A percentile compares a stretch with the other conserved stretches of the same genome.
These are phyloP conservation scores for Cicer yamashitae DNA, from an alignment of 306 rosid genomes.

Conservation along the genomic window DNA sequence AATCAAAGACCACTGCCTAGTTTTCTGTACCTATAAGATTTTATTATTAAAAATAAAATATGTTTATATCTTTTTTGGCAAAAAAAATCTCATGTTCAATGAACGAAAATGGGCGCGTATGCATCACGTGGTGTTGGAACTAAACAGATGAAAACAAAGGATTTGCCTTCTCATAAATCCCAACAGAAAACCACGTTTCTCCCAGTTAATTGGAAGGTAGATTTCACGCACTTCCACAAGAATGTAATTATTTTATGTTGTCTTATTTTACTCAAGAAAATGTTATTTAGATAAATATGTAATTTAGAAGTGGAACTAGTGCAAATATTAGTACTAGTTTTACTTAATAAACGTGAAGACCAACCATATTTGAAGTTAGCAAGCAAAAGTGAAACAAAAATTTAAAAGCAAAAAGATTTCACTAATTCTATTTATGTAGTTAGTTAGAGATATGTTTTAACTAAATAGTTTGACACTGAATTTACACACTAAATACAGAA, in stretches of 20 bases:
- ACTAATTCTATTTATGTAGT: too few relatives aligned
- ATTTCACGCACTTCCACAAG: slow-evolving; percentile 57
- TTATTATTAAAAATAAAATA: not conserved
- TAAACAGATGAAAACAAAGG: not conserved
- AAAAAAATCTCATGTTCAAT: not conserved
- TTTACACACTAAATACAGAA: too few relatives aligned
- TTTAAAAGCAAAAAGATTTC: too few relatives aligned
- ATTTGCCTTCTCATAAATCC: slow-evolving; percentile 37
- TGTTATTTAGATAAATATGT: not conserved
- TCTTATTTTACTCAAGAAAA: not conserved
- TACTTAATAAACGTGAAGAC: too few relatives aligned
- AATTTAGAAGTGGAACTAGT: too few relatives aligned
- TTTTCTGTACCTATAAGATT: slow-evolving; percentile 33
- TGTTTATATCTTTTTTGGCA: not conserved
- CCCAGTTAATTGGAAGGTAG: slow-evolving; percentile 59
- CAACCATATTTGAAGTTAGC: too few relatives aligned
- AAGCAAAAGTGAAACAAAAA: too few relatives aligned
- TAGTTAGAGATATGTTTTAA: too few relatives aligned
- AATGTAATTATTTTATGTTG: slow-evolving; percentile 22
- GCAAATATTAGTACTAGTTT: too few relatives aligned
- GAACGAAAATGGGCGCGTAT: slow-evolving; percentile 30
- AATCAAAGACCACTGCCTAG: slow-evolving; percentile 44
- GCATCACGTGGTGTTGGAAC: slow-evolving; percentile 11
- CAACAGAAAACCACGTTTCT: slow-evolving; percentile 47
- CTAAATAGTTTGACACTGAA: too few relatives aligned